Percentiles rank a stretch among this genome's conserved stretches.
Evolutionary conservation across 2,329 filamentous ascomycete genomes (phyloP).

Genomic region (Didymella pomorum): DNA sequence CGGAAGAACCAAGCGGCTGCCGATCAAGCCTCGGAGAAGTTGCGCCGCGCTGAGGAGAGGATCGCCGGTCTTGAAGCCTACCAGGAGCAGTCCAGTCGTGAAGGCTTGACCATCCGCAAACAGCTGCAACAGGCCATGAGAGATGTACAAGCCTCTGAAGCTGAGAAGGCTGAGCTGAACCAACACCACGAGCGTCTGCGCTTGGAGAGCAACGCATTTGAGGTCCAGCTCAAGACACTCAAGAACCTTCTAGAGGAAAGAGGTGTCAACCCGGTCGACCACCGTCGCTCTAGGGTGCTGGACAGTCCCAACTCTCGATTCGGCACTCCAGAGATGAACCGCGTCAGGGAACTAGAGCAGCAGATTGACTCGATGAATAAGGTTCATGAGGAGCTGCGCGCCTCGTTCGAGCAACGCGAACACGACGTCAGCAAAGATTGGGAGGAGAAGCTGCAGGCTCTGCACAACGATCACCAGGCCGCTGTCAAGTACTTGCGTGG

Average conservation of each 20-base stretch:
- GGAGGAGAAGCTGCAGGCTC: conserved; percentile 89
- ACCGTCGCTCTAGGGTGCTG: conserved; percentile 74
- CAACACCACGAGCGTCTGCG: conserved; percentile 84
- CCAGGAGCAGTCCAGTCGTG: conserved; percentile 94
- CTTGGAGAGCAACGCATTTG: conserved; percentile 91
- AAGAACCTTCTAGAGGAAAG: conserved; percentile 92
- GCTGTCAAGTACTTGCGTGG: conserved; percentile 98
- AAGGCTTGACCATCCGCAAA: conserved; percentile 86
- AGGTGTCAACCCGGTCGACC: conserved; percentile 79
- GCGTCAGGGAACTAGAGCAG: conserved; percentile 84
- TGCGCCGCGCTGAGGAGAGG: conserved; percentile 91
- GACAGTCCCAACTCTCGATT: conserved; percentile 78
- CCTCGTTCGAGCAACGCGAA: conserved; percentile 77
- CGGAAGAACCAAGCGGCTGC: conserved; percentile 90
- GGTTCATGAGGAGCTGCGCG: conserved; percentile 85
- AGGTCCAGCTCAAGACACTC: conserved; percentile 89
- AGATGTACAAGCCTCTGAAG: conserved; percentile 82
- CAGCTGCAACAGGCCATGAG: conserved; percentile 86
- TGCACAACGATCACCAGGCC: conserved; percentile 97
- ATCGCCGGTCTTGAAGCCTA: conserved; percentile 97
- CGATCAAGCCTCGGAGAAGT: conserved; percentile 83
- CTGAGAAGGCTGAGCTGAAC: conserved; percentile 81
- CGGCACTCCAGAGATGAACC: conserved; percentile 77
- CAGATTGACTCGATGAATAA: conserved; percentile 80
- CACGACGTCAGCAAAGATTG: conserved; percentile 89